Base-by-base conservation (phyloP, 2,329 filamentous ascomycete species). In the Sphaerulina musiva region DNA sequence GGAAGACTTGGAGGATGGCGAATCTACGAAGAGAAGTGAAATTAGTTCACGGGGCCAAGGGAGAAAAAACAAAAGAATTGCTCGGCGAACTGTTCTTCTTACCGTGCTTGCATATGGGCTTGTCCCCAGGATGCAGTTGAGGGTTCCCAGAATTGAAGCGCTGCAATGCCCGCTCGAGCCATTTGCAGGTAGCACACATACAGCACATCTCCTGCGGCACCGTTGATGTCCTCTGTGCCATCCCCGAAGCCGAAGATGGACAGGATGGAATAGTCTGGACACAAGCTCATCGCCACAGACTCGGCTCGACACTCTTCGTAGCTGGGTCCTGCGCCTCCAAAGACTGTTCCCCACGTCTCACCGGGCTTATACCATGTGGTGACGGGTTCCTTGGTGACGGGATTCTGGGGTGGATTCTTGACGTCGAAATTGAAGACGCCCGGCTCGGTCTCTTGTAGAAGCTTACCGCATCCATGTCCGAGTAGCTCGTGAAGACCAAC, bases 221-320 rank as follows among this genome's bases (percentile, higher is more conserved):
- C 79, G 60, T 87, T 75, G 62, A 95, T 85, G 65, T 95, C 80
- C 48, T 78, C 73, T 14, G 74, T 80, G 17, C 90, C 90, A 63
- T 95, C 80, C 29, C 90, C 91, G 57, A 92, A 93, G 26, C 91
- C 91, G 64, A 97, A 97, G 67, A 96, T 92, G 69, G 90, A 81
- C 17, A 97, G 79, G 47, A 95, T 89, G 9, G 83, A 79, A 68
- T 95, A 95, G 66, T 96, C 91, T 72, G 91, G 95, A 66, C 85
- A 83, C 4, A 97, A 77, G 41, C 84, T 85, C 90, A 96, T 95
- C 48, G 91, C 92, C 9, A 96, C 91, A 64, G 90, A 87, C 70
- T 97, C 92, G 4, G 92, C 92, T 52, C 92, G 84, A 70, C 92
- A 97, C 72, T 97, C 92, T 72, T 97, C 92, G 66, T 95, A 96